These are phyloP conservation scores for Melaleuca quinquenervia DNA, from an alignment of 345 rosid genomes.

Conservation along the genomic window DNA sequence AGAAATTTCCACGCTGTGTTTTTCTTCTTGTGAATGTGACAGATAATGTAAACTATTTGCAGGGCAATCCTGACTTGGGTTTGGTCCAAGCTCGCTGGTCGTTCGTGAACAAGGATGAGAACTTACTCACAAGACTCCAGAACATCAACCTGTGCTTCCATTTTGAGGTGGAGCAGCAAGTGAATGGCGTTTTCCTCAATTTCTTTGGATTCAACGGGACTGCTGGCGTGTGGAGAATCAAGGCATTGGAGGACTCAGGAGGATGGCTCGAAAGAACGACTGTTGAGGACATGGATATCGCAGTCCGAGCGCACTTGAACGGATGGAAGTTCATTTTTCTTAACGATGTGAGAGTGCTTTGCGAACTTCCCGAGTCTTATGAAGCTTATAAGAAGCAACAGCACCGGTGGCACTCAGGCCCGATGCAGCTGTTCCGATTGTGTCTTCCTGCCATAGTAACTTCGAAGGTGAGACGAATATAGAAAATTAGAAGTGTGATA, in stretches of 20 bases:
- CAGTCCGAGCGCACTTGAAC: constrained; percentile 75
- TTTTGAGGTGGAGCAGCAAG: constrained; percentile 94
- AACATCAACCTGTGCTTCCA: constrained; percentile 85
- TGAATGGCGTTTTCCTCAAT: constrained; percentile 61
- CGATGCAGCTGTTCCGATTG: constrained; percentile 79
- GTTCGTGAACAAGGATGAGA: constrained; percentile 88
- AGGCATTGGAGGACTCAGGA: constrained; percentile 75
- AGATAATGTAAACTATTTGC: constrained; percentile 1
- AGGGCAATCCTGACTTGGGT: constrained; percentile 81
- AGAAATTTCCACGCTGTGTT: not conserved
- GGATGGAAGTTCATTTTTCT: constrained; percentile 86
- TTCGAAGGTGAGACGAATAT: constrained; percentile 46
- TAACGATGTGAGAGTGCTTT: constrained; percentile 67
- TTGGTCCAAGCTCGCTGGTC: constrained; percentile 92
- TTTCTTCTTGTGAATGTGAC: not conserved
- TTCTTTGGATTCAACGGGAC: constrained; percentile 95
- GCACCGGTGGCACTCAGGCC: constrained; percentile 95
- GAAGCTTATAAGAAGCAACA: constrained; percentile 89
- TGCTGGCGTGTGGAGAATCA: constrained; percentile 87
- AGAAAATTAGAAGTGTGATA: not conserved
- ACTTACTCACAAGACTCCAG: constrained; percentile 78
- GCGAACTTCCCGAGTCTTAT: constrained; percentile 78
- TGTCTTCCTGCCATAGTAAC: constrained; percentile 65
- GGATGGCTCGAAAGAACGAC: constrained; percentile 96
- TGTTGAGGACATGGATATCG: constrained; percentile 91